Evolutionary conservation across 345 rosid species (phyloP).

Genomic region (Lagerstroemia speciosa): DNA sequence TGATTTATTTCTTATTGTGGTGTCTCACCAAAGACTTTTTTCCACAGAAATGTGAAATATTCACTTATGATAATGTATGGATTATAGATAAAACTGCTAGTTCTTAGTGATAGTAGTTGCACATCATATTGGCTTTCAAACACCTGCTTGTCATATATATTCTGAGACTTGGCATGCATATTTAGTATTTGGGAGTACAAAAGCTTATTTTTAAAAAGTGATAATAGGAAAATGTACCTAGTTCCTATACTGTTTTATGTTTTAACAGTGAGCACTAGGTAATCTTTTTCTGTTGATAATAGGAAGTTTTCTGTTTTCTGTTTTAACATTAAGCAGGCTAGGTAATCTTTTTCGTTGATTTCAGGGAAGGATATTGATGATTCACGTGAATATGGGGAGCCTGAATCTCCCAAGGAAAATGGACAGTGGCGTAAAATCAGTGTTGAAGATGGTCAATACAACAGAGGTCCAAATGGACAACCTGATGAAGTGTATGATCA

Average conservation of each 20-base stretch:
- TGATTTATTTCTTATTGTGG: not conserved
- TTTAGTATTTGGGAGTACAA: not conserved
- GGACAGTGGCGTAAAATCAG: conserved; percentile 54
- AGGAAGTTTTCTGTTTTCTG: too few relatives aligned
- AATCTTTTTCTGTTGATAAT: too few relatives aligned
- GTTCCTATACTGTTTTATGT: too few relatives aligned
- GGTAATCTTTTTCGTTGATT: not conserved
- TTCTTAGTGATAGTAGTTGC: not conserved
- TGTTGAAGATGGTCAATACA: conserved; percentile 33
- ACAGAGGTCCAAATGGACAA: conserved; percentile 56
- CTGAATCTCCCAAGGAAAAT: conserved; percentile 46
- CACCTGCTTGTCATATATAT: not conserved
- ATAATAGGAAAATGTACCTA: not conserved
- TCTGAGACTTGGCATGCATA: not conserved
- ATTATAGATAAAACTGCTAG: too few relatives aligned
- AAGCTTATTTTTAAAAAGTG: not conserved
- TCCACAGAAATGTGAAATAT: too few relatives aligned
- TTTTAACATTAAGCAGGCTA: too few relatives aligned
- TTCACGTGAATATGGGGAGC: conserved; percentile 36
- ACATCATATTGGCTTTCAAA: not conserved
- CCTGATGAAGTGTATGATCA: conserved; percentile 78
- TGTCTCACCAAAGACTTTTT: too few relatives aligned
- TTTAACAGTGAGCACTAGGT: too few relatives aligned
- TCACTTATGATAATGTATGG: too few relatives aligned
- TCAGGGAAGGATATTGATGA: conserved; percentile 33